Evolutionary conservation across 495 filamentous ascomycete species (phyloP), one percentile per base, ranked within the genome.

Genomic region (Viridothelium virens): DNA sequence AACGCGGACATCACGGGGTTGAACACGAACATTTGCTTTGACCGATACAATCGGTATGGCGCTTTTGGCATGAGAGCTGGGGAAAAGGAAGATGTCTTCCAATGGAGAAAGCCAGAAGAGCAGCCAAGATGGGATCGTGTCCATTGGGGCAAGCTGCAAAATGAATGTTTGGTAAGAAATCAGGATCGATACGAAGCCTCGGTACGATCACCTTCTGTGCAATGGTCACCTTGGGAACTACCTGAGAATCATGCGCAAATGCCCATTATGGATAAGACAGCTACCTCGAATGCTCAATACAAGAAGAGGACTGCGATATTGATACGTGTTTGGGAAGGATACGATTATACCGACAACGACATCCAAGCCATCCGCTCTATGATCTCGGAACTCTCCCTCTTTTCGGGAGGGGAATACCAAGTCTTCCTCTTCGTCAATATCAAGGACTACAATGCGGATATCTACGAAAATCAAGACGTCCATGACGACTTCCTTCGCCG

Each of bases 371-470:
- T 95, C 56, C 87, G 91, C 25, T 82, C 90, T 2, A 77, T 93
- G 63, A 82, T 94, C 68, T 86, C 84, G 25, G 91, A 94, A 74
- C 76, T 92, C 37, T 84, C 83, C 4, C 75, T 95, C 14, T 80
- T 84, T 61, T 86, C 87, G 7, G 91, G 91, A 2, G 89, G 85
- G 11, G 87, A 91, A 76, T 93, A 91, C 72, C 81, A 89, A 70
- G 83, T 94, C 39, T 89, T 88, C 69, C 76, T 94, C 3, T 81
- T 92, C 64, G 82, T 93, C 33, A 87, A 94, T 61, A 83, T 90
- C 66, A 89, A 86, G 66, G 84, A 91, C 63, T 65, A 75, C 61
- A 70, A 76, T 38, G 70, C 84, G 53, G 74, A 80, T 2, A 87
- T 91, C 64, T 87, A 82, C 76, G 77, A 79, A 5, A 78, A 84